Conservation (phyloP, 1,284 basidiomycete genomes). For the Apiotrichum akiyoshidainum region DNA sequence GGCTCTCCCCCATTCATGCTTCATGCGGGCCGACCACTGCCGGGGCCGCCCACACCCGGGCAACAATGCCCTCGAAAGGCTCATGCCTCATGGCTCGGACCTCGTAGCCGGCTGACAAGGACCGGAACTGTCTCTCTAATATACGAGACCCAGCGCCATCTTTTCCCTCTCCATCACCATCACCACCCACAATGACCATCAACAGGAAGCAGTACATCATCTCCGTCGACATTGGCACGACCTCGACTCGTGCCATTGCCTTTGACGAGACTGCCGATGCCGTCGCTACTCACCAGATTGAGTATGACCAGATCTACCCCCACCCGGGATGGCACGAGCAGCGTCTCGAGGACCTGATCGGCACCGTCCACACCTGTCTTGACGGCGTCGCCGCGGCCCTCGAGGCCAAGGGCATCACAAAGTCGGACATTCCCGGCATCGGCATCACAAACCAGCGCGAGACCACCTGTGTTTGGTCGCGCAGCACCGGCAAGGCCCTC, state of each 20-base stretch:
- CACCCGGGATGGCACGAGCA: slow-evolving; percentile 96
- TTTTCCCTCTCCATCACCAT: background rate
- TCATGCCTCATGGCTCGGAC: no score
- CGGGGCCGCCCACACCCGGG: no score
- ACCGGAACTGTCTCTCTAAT: background rate
- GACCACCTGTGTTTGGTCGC: slow-evolving; percentile 91
- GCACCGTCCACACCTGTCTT: slow-evolving; percentile 74
- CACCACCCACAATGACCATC: slow-evolving; percentile 7
- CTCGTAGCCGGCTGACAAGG: background rate
- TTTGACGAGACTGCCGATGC: slow-evolving; percentile 87
- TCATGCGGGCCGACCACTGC: no score
- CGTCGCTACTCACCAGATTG: slow-evolving; percentile 77
- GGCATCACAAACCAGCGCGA: slow-evolving; percentile 93
- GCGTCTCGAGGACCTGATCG: slow-evolving; percentile 78
- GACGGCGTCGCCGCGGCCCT: slow-evolving; percentile 67
- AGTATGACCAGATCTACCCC: slow-evolving; percentile 88
- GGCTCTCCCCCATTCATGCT: no score
- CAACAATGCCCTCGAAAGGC: no score
- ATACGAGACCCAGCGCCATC: background rate
- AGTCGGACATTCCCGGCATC: slow-evolving; percentile 81
- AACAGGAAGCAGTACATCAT: slow-evolving; percentile 12
- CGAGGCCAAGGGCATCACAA: slow-evolving; percentile 66
- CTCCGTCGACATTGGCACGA: slow-evolving; percentile 17
- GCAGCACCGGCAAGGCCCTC: slow-evolving; percentile 79
- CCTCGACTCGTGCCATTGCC: slow-evolving; percentile 87